These are phyloP conservation scores for Bryum argenteum DNA, from an alignment of 225 moss, liverwort and hornwort species.

Conservation along the genomic window DNA sequence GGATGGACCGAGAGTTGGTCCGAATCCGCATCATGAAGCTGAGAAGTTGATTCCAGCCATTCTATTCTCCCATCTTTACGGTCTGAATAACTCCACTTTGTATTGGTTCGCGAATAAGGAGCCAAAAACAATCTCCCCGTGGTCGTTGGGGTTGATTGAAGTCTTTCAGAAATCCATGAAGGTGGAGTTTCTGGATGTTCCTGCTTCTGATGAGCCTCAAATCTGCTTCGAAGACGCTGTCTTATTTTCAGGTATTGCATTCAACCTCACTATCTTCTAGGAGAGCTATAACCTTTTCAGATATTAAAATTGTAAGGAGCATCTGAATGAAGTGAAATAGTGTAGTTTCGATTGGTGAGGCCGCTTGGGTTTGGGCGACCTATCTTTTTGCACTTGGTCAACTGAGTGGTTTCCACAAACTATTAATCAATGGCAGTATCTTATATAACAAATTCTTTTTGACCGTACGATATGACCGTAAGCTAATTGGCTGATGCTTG, in stretches of 20 bases:
- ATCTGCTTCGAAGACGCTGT: conserved; percentile 94
- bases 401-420: no score
- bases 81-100: conserved; percentile 68
- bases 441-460: no score
- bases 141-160: conserved; percentile 79
- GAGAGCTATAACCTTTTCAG: no score
- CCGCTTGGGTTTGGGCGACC: no score
- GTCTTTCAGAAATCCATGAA: conserved; percentile 67
- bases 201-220: conserved; percentile 58
- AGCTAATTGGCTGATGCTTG: conserved; percentile 18
- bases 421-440: no score
- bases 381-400: no score
- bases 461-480: no score
- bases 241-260: conserved; percentile 74
- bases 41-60: conserved; percentile 94
- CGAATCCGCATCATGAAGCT: conserved; percentile 97
- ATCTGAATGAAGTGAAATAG: no score
- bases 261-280: neutral
- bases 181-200: conserved; percentile 70
- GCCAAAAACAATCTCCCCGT: conserved; percentile 66
- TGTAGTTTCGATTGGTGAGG: no score
- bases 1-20: conserved; percentile 72
- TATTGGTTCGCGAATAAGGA: conserved; percentile 82
- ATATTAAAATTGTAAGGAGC: no score
- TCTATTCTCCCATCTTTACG: conserved; percentile 80